Conservation (phyloP, 257 asterid genomes). For the Penstemon eatonii region DNA sequence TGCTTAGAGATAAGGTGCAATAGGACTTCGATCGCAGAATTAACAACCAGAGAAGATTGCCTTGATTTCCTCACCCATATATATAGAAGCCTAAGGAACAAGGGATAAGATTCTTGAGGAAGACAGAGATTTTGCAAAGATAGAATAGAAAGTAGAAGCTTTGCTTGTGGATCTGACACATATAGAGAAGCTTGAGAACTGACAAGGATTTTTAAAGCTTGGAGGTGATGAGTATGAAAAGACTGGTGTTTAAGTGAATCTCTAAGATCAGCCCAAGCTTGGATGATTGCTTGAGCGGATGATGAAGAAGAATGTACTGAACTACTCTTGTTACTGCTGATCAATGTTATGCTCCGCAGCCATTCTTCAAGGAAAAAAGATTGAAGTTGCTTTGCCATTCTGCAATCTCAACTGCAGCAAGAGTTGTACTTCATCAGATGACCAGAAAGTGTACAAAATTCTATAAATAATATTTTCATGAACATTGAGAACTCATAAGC, state of each 20-base stretch:
- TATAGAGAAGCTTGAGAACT: constrained; percentile 61
- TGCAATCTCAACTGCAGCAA: constrained; percentile 38
- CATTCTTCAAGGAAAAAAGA: constrained; percentile 81
- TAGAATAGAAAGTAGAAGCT: constrained; percentile 64
- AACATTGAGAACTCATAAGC: neutral
- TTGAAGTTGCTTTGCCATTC: constrained; percentile 65
- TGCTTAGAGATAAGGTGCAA: constrained; percentile 43
- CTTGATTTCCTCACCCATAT: constrained; percentile 84
- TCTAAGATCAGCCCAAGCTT: constrained; percentile 93
- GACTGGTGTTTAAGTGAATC: constrained; percentile 51
- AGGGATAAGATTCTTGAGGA: constrained; percentile 64
- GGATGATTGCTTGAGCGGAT: constrained; percentile 74
- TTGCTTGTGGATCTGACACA: constrained; percentile 95
- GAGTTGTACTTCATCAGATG: constrained; percentile 4
- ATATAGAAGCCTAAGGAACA: constrained; percentile 71
- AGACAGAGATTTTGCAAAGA: constrained; percentile 52
- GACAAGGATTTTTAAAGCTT: constrained; percentile 59
- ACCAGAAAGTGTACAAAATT: neutral
- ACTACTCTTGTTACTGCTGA: constrained; percentile 34
- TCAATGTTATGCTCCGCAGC: constrained; percentile 44
- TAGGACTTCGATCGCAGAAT: constrained; percentile 52
- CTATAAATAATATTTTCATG: neutral
- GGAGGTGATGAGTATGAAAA: constrained; percentile 57
- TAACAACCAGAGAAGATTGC: constrained; percentile 56
- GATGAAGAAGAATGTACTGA: constrained; percentile 41